Evolutionary conservation across 768 basidiomycete species (phyloP).

Genomic region (Lactifluus volemus): DNA sequence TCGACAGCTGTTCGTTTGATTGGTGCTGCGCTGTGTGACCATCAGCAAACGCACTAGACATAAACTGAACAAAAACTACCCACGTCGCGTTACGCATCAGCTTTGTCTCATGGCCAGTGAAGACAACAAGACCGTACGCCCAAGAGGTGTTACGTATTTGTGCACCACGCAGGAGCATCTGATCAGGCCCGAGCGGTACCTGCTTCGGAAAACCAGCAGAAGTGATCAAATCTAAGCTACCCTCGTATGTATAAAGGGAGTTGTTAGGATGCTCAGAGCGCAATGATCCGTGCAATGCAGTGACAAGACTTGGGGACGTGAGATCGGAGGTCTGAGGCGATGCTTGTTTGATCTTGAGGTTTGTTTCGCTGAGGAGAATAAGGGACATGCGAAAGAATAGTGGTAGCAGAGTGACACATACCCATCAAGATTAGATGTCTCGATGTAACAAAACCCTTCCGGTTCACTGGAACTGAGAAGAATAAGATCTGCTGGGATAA

Average conservation of each 20-base stretch:
- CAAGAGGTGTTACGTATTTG: constrained; percentile 95
- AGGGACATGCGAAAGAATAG: not conserved
- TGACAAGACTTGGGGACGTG: constrained; percentile 68
- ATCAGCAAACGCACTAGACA: not conserved
- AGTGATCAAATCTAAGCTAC: constrained; percentile 58
- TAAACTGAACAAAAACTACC: constrained; percentile 26
- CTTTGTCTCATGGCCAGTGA: constrained; percentile 97
- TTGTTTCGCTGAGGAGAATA: constrained; percentile 66
- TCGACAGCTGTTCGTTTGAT: constrained; percentile 97
- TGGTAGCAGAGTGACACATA: constrained; percentile 29
- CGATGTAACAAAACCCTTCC: constrained; percentile 95
- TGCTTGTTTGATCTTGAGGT: constrained; percentile 97
- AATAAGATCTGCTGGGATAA: constrained; percentile 92
- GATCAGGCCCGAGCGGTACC: constrained; percentile 89
- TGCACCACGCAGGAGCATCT: constrained; percentile 87
- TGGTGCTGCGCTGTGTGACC: constrained; percentile 65
- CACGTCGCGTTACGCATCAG: constrained; percentile 97
- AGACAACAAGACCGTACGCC: constrained; percentile 90
- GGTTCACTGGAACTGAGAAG: constrained; percentile 88
- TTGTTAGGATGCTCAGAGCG: constrained; percentile 97
- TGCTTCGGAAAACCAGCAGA: constrained; percentile 58
- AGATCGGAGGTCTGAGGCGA: constrained; percentile 71
- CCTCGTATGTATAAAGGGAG: constrained; percentile 93
- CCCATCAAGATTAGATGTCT: constrained; percentile 98
- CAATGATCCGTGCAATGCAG: constrained; percentile 68